Base-by-base conservation (phyloP, 106 monocot genomes). In the Phalaenopsis aphrodite region DNA sequence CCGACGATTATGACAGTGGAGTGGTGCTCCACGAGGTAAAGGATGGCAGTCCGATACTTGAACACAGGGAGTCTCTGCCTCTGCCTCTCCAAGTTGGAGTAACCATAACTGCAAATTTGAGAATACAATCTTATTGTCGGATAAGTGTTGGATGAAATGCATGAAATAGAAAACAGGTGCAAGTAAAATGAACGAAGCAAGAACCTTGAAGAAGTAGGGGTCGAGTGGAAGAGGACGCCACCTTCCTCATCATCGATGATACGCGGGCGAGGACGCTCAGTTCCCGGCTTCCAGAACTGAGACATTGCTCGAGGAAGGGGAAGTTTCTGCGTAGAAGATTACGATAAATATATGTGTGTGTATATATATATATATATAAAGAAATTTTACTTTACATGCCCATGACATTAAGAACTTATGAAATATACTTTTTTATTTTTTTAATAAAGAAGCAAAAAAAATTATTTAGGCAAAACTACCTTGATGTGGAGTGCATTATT, bases 191-290 rank as follows among this genome's bases (percentile, higher is more conserved):
- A 23, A 17, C 23, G 89, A 89, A 41, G 90, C 68, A 57, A 37
- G 38, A 65, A 81, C 57, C 56, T 46, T 78, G 56, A 78, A 38
- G 55, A 37, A 18, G 85, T 68, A 30, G 86, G 75, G 30, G 88
- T 67, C 41, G 94, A 68, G 83, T 73, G 81, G 89, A 99, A 94
- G 86, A 95, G 85, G 76, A 99, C 88, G 15, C 94, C 92, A 57
- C 98, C 98, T 76, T 99, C 92, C 79, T 95, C 98, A 77, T 99
- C 98, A 81, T 99, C 94, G 81, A 99, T 56, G 42, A 99, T 74
- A 17, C 77, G 48, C 41, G 92, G 46, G 46, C 81, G 80, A 4
- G 88, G 93, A 21, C 83, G 78, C 49, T 94, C 98, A 36, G 94
- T 65, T 17, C 94, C 94, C 18, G 98, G 94, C 55, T 83, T 91